phyloP scores from a whole-genome alignment of 495 filamentous ascomycete species.

The Cercophora newfieldiana region DNA sequence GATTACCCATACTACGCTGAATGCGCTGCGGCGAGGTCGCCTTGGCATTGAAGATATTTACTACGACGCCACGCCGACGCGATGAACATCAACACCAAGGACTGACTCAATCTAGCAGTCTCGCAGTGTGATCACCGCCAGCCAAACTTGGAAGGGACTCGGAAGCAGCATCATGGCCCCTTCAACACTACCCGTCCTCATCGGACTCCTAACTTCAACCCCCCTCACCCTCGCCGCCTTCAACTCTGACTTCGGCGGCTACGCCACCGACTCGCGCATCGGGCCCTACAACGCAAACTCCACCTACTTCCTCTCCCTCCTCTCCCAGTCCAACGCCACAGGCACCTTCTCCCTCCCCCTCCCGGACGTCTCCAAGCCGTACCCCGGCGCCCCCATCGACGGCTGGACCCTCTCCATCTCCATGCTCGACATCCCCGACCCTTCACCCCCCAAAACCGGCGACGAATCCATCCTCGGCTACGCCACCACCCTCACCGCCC shows the following conservation, averaged over 20 bases:
- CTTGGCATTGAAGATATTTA: no score
- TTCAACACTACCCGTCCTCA: background rate
- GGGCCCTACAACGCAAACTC: conserved; percentile 19
- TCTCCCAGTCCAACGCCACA: conserved; percentile 15
- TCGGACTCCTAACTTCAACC: background rate
- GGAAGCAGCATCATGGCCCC: background rate
- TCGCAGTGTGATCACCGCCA: no score
- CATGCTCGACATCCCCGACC: conserved; percentile 11
- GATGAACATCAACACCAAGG: no score
- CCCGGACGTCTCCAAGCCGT: conserved; percentile 20
- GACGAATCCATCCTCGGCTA: conserved; percentile 11
- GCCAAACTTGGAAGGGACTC: no score
- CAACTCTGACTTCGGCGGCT: conserved; percentile 11
- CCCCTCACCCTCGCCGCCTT: background rate
- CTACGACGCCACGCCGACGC: no score
- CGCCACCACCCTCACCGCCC: conserved; percentile 14
- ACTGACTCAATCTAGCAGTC: no score
- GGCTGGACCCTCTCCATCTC: conserved; percentile 17
- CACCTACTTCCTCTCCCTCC: conserved; percentile 1
- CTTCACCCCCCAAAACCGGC: background rate
- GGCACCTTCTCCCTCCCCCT: conserved; percentile 12
- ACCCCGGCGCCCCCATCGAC: conserved; percentile 10
- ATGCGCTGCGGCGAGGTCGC: no score
- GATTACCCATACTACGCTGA: no score
- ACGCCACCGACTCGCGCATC: conserved; percentile 2